phyloP scores from a whole-genome alignment of 768 basidiomycete species.

The Lyophyllum atratum region DNA sequence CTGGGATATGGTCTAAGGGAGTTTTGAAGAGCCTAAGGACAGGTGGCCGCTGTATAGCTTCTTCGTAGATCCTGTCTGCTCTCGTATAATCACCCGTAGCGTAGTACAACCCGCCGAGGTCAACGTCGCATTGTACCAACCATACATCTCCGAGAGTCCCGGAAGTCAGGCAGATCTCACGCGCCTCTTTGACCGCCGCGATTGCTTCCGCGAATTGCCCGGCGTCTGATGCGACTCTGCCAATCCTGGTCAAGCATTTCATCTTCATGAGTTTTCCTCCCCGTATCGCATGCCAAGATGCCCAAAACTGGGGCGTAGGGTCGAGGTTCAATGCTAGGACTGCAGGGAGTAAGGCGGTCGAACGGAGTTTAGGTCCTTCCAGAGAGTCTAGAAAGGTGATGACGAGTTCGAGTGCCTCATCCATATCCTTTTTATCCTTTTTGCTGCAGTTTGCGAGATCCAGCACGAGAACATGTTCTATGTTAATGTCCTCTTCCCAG shows the following conservation, averaged over 20 bases:
- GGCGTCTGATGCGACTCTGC: background rate
- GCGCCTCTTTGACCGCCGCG: background rate
- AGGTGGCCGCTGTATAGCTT: background rate
- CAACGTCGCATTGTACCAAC: background rate
- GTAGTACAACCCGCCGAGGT: background rate
- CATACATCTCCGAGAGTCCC: background rate
- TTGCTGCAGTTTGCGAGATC: background rate
- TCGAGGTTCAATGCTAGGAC: background rate
- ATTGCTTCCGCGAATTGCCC: constrained; percentile 6
- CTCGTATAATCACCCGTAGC: background rate
- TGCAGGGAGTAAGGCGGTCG: background rate
- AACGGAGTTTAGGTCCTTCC: constrained; percentile 8
- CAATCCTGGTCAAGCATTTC: background rate
- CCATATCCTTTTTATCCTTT: background rate
- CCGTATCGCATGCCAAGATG: too few species aligned
- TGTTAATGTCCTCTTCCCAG: background rate
- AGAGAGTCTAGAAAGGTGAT: too few species aligned
- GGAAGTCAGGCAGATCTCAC: background rate
- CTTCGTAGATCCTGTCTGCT: background rate
- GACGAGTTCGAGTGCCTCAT: too few species aligned
- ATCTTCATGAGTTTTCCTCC: too few species aligned
- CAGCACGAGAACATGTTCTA: background rate
- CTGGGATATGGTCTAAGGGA: background rate
- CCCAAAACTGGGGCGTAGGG: too few species aligned
- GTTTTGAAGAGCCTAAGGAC: background rate